Conservation (phyloP, 2,329 filamentous ascomycete genomes). For the Sporothrix brunneoviolacea region DNA sequence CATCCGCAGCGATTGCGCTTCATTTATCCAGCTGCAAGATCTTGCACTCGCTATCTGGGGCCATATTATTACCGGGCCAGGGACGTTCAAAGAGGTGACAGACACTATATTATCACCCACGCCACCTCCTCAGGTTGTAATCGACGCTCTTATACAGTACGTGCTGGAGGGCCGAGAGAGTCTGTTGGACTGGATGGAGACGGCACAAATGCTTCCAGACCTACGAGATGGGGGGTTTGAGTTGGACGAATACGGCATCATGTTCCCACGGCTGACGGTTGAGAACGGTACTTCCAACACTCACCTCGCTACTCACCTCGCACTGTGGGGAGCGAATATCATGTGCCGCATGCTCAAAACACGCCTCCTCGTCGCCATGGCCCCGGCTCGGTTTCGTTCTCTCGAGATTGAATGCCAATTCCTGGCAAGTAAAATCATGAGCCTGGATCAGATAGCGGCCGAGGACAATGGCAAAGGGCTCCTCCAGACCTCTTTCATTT, state of each 20-base stretch:
- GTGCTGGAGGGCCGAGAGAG: neutral
- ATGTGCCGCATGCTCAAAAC: constrained; percentile 1
- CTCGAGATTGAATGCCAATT: neutral
- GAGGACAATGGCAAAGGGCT: neutral
- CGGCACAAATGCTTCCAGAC: neutral
- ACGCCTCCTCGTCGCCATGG: constrained; percentile 2
- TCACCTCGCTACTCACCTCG: neutral
- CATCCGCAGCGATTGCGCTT: neutral
- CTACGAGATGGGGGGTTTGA: neutral
- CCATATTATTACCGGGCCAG: neutral
- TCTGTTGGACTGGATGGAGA: constrained; percentile 1
- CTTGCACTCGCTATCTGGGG: neutral
- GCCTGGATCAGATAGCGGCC: neutral
- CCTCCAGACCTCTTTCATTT: neutral
- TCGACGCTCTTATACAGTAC: neutral
- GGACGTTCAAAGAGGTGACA: neutral
- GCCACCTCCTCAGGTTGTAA: neutral
- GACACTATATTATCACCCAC: neutral
- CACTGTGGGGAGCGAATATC: constrained; percentile 5
- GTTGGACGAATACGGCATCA: neutral
- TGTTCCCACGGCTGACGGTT: neutral
- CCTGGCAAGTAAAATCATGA: neutral
- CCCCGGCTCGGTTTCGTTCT: neutral
- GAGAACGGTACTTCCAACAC: neutral
- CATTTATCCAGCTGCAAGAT: neutral